Percentiles rank a stretch among this genome's conserved stretches.
These are phyloP conservation scores for Suillus paluster DNA, from an alignment of 768 basidiomycete species.

Conservation along the genomic window DNA sequence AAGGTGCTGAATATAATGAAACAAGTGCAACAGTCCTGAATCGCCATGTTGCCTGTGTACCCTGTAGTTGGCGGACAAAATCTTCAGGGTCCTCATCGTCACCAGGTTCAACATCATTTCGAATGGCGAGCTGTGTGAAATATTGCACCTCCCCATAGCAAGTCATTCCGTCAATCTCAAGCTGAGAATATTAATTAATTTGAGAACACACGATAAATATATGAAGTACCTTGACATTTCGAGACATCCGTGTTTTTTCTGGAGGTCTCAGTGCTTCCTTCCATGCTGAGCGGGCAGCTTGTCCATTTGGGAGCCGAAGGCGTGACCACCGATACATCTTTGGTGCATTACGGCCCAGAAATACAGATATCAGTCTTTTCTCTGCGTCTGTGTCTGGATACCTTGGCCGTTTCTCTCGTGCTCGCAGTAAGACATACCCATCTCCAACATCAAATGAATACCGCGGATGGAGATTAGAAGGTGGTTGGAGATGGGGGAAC, in stretches of 20 bases:
- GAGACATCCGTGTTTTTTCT: constrained; percentile 28
- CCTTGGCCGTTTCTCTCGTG: neutral
- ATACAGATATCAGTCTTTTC: too few relatives aligned
- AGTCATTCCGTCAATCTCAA: neutral
- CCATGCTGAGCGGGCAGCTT: constrained; percentile 38
- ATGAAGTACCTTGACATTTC: constrained; percentile 39
- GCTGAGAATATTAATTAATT: constrained; percentile 7
- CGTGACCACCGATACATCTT: constrained; percentile 34
- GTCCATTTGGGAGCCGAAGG: constrained; percentile 41
- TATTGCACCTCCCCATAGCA: constrained; percentile 19
- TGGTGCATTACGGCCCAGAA: too few relatives aligned
- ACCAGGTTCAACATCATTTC: neutral
- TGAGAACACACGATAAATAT: neutral
- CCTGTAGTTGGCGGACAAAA: too few relatives aligned
- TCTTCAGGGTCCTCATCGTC: neutral
- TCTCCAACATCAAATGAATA: constrained; percentile 17
- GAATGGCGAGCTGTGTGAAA: constrained; percentile 12
- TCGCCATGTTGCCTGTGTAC: too few relatives aligned
- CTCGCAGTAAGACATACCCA: constrained; percentile 18
- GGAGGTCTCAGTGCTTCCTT: constrained; percentile 26
- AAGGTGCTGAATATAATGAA: constrained; percentile 24
- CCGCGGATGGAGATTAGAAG: constrained; percentile 6
- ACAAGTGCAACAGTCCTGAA: constrained; percentile 22
- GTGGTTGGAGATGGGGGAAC: constrained; percentile 15
- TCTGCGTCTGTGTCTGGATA: constrained; percentile 11